Conservation (phyloP, 495 filamentous ascomycete species). For the Penicillium salamii region DNA sequence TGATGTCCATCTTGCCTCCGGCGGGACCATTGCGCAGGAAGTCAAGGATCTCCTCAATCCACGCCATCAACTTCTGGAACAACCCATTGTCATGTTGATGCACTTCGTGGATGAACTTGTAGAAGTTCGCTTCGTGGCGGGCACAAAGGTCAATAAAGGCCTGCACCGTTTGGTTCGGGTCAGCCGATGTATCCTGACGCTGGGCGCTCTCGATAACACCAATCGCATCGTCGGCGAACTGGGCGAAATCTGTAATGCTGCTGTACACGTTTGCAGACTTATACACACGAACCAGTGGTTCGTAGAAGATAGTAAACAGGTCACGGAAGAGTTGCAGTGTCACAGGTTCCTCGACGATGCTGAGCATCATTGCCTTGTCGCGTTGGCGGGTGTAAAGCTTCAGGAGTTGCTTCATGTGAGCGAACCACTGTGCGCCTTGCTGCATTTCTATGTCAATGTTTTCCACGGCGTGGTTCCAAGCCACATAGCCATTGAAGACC, state of each 20-base stretch:
- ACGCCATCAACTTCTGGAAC: conserved; percentile 92
- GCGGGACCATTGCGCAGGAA: conserved; percentile 84
- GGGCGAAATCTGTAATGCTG: conserved; percentile 91
- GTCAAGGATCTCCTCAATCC: conserved; percentile 94
- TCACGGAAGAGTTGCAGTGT: conserved; percentile 92
- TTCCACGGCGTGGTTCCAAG: conserved; percentile 92
- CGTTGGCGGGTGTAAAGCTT: conserved; percentile 89
- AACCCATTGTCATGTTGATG: conserved; percentile 97
- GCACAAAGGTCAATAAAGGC: conserved; percentile 96
- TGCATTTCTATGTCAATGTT: conserved; percentile 86
- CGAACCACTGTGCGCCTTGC: conserved; percentile 84
- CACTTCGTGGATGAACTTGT: conserved; percentile 98
- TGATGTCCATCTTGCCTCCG: conserved; percentile 84
- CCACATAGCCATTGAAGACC: conserved; percentile 92
- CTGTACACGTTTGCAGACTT: conserved; percentile 98
- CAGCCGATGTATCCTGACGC: conserved; percentile 85
- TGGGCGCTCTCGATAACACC: conserved; percentile 83
- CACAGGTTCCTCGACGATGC: conserved; percentile 90
- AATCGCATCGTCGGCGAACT: conserved; percentile 90
- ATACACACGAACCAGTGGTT: conserved; percentile 92
- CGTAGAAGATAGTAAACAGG: conserved; percentile 98
- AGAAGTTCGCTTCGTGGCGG: conserved; percentile 92
- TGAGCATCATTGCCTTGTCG: conserved; percentile 96
- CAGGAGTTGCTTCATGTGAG: conserved; percentile 88
- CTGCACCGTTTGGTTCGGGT: conserved; percentile 99